phyloP scores from a whole-genome alignment of 805 yeast species.

The Schwanniomyces vanrijiae region DNA sequence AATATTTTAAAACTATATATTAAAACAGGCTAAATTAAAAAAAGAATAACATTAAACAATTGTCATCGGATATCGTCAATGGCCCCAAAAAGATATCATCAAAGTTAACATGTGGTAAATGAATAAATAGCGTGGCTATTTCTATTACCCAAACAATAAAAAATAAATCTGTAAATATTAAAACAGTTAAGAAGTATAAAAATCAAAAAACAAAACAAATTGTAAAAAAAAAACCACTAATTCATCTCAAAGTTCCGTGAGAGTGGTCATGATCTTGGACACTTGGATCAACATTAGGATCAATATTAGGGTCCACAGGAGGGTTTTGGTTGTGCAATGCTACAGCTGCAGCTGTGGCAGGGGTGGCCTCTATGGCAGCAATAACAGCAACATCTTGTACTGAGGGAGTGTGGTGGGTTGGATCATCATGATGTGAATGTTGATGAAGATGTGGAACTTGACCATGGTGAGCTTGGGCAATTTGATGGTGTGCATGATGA shows the following conservation, averaged over 20 bases:
- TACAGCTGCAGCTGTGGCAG: slow-evolving; percentile 28
- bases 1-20: not conserved
- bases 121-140: not conserved
- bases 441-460: slow-evolving; percentile 9
- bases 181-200: slow-evolving; percentile 3
- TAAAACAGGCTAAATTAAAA: not conserved
- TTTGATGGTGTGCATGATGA: slow-evolving; percentile 9
- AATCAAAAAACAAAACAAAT: not conserved
- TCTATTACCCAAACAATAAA: not conserved
- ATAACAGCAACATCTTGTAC: slow-evolving; percentile 44
- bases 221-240: not conserved
- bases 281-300: slow-evolving; percentile 45
- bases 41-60: not conserved
- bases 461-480: slow-evolving; percentile 12
- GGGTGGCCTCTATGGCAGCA: slow-evolving; percentile 41
- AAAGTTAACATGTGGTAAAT: not conserved
- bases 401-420: slow-evolving; percentile 28
- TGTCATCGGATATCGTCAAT: not conserved
- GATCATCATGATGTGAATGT: slow-evolving; percentile 20
- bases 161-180: not conserved
- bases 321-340: slow-evolving; percentile 27
- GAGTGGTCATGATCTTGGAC: slow-evolving; percentile 43
- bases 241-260: slow-evolving; percentile 19
- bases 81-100: not conserved
- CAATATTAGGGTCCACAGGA: slow-evolving; percentile 43